phyloP scores from a whole-genome alignment of 345 rosid genomes.

The Lumnitzera racemosa region DNA sequence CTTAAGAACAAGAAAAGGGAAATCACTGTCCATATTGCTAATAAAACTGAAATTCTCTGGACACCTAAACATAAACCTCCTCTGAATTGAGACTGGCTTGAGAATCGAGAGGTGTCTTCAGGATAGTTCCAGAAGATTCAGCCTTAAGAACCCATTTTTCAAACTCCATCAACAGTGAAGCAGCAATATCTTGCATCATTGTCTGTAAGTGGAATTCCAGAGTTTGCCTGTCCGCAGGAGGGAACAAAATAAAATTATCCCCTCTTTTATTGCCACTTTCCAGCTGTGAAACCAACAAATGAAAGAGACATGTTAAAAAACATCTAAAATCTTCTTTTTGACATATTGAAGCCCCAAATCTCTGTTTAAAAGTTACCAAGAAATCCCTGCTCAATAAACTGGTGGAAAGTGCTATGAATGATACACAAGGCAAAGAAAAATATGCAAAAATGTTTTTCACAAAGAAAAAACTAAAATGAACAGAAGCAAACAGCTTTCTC shows the following conservation, averaged over 20 bases:
- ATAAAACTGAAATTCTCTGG: conserved; percentile 42
- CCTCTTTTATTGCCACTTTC: conserved; percentile 67
- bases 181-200: conserved; percentile 95
- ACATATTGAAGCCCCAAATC: no score
- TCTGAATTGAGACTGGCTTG: conserved; percentile 98
- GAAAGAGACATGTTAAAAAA: neutral
- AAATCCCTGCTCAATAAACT: no score
- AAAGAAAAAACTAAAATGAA: no score
- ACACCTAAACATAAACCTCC: conserved; percentile 99
- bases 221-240: conserved; percentile 80
- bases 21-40: neutral
- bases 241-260: conserved; percentile 64
- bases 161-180: conserved; percentile 84
- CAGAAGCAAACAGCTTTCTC: no score
- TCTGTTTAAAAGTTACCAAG: no score
- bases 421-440: no score
- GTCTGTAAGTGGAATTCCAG: conserved; percentile 91
- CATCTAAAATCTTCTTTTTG: no score
- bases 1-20: neutral
- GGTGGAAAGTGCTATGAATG: no score
- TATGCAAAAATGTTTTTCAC: no score
- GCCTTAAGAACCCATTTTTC: conserved; percentile 93
- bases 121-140: conserved; percentile 85
- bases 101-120: conserved; percentile 97
- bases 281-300: conserved; percentile 40